Percentiles rank a stretch among this genome's conserved stretches.
phyloP scores from a whole-genome alignment of 768 basidiomycete genomes.

The Mycena rebaudengoi region DNA sequence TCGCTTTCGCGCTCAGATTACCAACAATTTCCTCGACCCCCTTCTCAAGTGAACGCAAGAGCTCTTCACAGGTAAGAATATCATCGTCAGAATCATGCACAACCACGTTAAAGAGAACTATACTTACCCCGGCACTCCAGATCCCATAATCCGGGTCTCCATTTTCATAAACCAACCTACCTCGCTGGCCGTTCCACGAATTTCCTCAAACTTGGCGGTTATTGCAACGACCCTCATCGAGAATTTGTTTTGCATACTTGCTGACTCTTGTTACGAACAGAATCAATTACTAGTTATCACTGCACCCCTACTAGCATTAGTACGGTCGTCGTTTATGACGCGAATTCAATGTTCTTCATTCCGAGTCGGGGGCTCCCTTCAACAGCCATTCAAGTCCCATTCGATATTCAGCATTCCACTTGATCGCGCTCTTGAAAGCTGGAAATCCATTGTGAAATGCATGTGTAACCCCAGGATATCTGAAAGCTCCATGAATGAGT shows the following conservation, averaged over 20 bases:
- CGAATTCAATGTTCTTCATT: too few species aligned
- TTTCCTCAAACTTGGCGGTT: constrained; percentile 88
- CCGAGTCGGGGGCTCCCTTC: constrained; percentile 12
- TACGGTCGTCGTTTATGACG: too few species aligned
- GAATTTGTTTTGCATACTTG: constrained; percentile 87
- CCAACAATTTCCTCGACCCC: constrained; percentile 78
- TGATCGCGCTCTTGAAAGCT: not conserved
- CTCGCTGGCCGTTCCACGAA: constrained; percentile 75
- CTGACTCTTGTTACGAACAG: too few species aligned
- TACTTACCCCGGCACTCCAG: constrained; percentile 69
- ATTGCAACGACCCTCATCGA: constrained; percentile 85
- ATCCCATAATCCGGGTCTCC: constrained; percentile 91
- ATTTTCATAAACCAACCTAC: constrained; percentile 78
- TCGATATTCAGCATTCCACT: constrained; percentile 16
- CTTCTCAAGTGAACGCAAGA: constrained; percentile 73
- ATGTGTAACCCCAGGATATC: constrained; percentile 23
- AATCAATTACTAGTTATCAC: too few species aligned
- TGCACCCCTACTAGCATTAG: too few species aligned
- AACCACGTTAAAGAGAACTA: not conserved
- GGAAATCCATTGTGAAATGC: constrained; percentile 14
- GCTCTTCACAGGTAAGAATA: constrained; percentile 80
- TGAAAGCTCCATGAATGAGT: not conserved
- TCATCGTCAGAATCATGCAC: constrained; percentile 53
- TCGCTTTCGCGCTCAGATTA: constrained; percentile 51
- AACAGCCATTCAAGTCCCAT: constrained; percentile 17